Percentiles rank a stretch among this genome's conserved stretches.
Conservation (phyloP, 352 stramenopile genomes). For the Pythium pyrilobum region DNA sequence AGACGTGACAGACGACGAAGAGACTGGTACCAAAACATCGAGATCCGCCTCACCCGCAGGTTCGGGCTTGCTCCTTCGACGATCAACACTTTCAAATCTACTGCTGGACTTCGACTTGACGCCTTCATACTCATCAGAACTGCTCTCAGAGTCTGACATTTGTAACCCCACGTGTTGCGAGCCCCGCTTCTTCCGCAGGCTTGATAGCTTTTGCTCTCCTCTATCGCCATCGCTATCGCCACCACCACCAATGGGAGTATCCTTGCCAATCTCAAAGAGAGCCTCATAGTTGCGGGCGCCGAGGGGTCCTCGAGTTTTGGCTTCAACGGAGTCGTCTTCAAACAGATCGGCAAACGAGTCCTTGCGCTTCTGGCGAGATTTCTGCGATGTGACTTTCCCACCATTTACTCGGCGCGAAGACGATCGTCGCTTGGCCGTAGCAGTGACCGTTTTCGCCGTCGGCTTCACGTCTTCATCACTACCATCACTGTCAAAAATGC, state of each 20-base stretch:
- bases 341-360: slow-evolving; percentile 79
- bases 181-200: neutral
- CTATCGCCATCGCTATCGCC: slow-evolving; percentile 16
- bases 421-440: slow-evolving; percentile 3
- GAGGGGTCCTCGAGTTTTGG: slow-evolving; percentile 12
- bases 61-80: neutral
- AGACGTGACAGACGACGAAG: no score
- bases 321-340: slow-evolving; percentile 32
- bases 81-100: no score
- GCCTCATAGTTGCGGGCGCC: slow-evolving; percentile 45
- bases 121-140: no score
- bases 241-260: neutral
- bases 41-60: neutral
- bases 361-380: slow-evolving; percentile 23
- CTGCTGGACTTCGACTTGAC: neutral
- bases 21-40: no score
- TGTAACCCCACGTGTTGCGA: neutral
- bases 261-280: slow-evolving; percentile 36
- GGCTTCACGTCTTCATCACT: slow-evolving; percentile 34
- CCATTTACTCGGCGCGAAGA: slow-evolving; percentile 10
- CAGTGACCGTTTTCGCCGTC: slow-evolving; percentile 6
- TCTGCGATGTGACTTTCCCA: neutral
- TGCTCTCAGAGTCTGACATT: neutral
- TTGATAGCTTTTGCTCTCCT: slow-evolving; percentile 12
- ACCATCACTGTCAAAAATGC: slow-evolving; percentile 66